Evolutionary conservation across 768 basidiomycete genomes (phyloP).

Genomic region (Fibroporia radiculosa): DNA sequence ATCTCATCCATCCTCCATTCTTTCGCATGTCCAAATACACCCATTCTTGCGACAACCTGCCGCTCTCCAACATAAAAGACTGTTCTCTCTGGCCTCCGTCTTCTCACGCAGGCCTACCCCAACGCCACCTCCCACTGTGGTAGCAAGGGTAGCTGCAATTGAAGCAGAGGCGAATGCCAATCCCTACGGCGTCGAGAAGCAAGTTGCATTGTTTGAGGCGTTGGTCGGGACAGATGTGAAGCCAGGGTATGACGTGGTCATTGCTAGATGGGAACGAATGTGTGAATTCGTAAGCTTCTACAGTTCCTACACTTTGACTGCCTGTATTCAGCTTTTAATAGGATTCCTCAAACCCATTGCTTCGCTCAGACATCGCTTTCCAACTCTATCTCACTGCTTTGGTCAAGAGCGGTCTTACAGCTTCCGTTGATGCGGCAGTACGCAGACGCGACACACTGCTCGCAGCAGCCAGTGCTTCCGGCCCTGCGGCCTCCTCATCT

Average conservation of each 20-base stretch:
- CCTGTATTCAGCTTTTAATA: constrained; percentile 21
- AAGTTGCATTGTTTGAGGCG: constrained; percentile 62
- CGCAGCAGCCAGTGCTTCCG: constrained; percentile 17
- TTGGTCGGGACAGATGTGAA: constrained; percentile 56
- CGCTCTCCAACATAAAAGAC: constrained; percentile 7
- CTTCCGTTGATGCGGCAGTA: constrained; percentile 58
- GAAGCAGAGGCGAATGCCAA: constrained; percentile 74
- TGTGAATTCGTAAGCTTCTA: constrained; percentile 65
- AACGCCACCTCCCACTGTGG: constrained; percentile 53
- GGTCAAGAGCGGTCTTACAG: constrained; percentile 45
- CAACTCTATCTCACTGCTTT: constrained; percentile 68
- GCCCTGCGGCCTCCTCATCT: constrained; percentile 13
- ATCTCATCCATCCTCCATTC: constrained; percentile 4
- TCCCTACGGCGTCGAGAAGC: constrained; percentile 61
- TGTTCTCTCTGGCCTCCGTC: constrained; percentile 23
- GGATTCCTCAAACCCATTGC: constrained; percentile 63
- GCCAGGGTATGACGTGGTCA: constrained; percentile 63
- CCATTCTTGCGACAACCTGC: too few relatives aligned
- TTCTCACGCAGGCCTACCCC: constrained; percentile 32
- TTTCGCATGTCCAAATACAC: background rate
- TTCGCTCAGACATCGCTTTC: constrained; percentile 67
- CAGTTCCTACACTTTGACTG: background rate
- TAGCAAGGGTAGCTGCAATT: constrained; percentile 62
- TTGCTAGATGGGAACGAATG: constrained; percentile 78
- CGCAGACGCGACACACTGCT: constrained; percentile 61